Evolutionary conservation across 768 basidiomycete species (phyloP), one percentile per base, ranked within the genome.

Genomic region (Fomitopsis serialis): DNA sequence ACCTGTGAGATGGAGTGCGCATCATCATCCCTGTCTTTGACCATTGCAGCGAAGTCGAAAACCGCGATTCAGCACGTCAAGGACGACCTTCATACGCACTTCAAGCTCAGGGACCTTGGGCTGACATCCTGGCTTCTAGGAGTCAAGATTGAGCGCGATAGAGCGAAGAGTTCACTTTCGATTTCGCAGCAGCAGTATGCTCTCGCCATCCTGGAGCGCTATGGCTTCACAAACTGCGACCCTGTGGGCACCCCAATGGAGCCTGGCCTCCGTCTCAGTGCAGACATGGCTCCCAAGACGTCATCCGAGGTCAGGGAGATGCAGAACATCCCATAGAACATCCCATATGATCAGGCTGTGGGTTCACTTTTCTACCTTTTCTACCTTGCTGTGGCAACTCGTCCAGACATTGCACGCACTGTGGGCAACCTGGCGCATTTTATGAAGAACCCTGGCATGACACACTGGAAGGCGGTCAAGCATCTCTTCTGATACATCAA

Each of bases 381-480:
- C 55, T 68, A 67, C 47, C 56, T 64, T 3, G 63, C 68, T 17
- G 46, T 69, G 10, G 61, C 57, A n/a, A 70, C 67, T 21, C 56
- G 65, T 29, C 69, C 69, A 7, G 72, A 72, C 59, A 67, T 72
- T 23, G 50, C 66, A 1, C 65, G 58, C 53, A 61, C 66, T 24
- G 62, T 67, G 7, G 53, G 54, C 6, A 48, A 55, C 4, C 64
- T 70, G 23, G 52, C 40, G 62, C 66, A 64, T 24, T 68, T 66
- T 49, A 53, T 51, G 13, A 44, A 37, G 6, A 57, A 59, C 29
- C 66, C 69, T 34, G 68, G 67, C 0, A 21, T 42, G 8, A 29
- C 19, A 0, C 75, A 76, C 57, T 74, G 71, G 73, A 59, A 65
- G 24, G 70, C 70, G 3, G 66, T 69, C 23, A 70, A 72, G 46